Evolutionary conservation across 805 yeast genomes (phyloP), one percentile per base, ranked within the genome.

Genomic region (Lipomyces mesembrius): DNA sequence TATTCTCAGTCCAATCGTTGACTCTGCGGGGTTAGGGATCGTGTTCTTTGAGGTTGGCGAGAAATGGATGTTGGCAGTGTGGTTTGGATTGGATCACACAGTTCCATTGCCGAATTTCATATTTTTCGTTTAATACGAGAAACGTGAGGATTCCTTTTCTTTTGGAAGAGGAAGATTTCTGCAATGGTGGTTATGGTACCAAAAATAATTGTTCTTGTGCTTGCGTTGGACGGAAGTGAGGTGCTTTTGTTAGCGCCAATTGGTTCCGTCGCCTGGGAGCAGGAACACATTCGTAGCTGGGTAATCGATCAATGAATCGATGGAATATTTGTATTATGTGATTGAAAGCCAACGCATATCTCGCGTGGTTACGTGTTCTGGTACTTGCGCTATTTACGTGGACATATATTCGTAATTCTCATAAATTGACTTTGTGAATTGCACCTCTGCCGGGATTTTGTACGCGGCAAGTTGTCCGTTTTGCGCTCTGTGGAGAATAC

Each of bases 151-250:
- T 43, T 43, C 49, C 49, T 43, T 17, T 43, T 43, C 9, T 7
- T n/a, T 43, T n/a, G 49, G 49, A 43, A 43, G 49, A 11, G 49
- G 49, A 25, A 2, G 17, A 43, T 58, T 27, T 61, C 68, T 20
- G 56, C 65, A 54, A 65, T 65, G 71, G 71, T 67, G 71, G 71
- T 67, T 67, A 62, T 67, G 68, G 66, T 60, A 64, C 64, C 71
- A 53, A 67, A 34, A 67, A 14, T 22, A 65, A 59, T 52, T 39
- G 37, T 60, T 60, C 70, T 61, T 64, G 70, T 61, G 70, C 68
- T 64, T 67, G 70, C 60, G 62, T 67, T 67, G 70, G 70, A 57
- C 55, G 34, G 61, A 53, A 57, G n/a, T 32, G n/a, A 37, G 61
- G 34, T 55, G 59, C 55, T 59, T 34, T 27, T 57, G 34, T 17